These are phyloP conservation scores for Cutaneotrichosporon cyanovorans DNA, from an alignment of 1,284 basidiomycete species.

Conservation along the genomic window DNA sequence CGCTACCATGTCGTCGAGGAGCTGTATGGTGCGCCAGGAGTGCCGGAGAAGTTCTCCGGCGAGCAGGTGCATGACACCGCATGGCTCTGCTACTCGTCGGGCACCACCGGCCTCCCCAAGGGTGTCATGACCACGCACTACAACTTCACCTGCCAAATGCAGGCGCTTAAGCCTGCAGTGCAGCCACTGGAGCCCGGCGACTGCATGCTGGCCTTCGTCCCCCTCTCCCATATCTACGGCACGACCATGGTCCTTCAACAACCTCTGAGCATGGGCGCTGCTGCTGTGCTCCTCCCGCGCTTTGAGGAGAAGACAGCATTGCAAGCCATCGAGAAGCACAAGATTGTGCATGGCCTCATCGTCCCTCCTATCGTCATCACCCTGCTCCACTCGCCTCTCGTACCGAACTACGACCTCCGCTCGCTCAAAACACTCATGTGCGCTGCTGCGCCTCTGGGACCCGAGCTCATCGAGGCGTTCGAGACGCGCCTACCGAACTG, in stretches of 20 bases:
- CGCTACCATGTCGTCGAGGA: slow-evolving; percentile 12
- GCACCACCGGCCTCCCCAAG: slow-evolving; percentile 51
- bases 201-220: slow-evolving; percentile 13
- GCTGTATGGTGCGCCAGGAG: slow-evolving; percentile 7
- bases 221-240: slow-evolving; percentile 17
- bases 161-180: slow-evolving; percentile 7
- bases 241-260: slow-evolving; percentile 51
- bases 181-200: slow-evolving; percentile 10
- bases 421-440: slow-evolving; percentile 59
- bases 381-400: slow-evolving; percentile 48
- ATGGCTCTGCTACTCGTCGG: slow-evolving; percentile 58
- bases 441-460: slow-evolving; percentile 74
- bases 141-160: slow-evolving; percentile 51
- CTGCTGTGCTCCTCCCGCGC: slow-evolving; percentile 60
- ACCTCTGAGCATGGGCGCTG: slow-evolving; percentile 54
- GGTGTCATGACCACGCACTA: slow-evolving; percentile 56
- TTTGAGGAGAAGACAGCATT: slow-evolving; percentile 57
- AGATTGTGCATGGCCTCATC: slow-evolving; percentile 57
- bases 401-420: slow-evolving; percentile 62
- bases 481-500: slow-evolving; percentile 20
- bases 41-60: slow-evolving; percentile 9
- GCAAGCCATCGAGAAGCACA: slow-evolving; percentile 61
- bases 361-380: slow-evolving; percentile 76
- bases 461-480: slow-evolving; percentile 33
- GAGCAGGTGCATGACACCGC: slow-evolving; percentile 12